Evolutionary conservation across 2,329 filamentous ascomycete genomes (phyloP), one percentile per base, ranked within the genome.

Genomic region (Tympanopsis confertula): DNA sequence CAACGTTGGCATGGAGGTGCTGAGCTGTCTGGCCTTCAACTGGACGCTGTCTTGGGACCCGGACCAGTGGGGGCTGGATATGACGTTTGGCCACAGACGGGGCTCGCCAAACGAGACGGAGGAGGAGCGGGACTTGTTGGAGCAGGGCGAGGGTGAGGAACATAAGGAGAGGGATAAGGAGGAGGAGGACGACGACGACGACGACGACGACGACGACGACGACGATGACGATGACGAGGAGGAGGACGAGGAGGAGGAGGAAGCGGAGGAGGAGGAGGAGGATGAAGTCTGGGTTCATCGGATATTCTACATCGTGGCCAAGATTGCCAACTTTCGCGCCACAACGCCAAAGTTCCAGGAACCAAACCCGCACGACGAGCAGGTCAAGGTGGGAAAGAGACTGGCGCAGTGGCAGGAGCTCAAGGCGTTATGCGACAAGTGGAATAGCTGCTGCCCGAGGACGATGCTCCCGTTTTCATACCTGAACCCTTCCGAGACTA

Each of bases 211-310:
- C 19, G 28, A 39, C 5, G 35, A 39, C 32, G 22, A 26, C n/a
- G 40, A 39, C 17, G 43, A 46, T 12, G n/a, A 13, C 14, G 17
- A 19, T 20, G 20, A 37, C 20, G 24, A 20, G 13, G 36, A 41
- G 13, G 30, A 52, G 45, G 5, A 47, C 44, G 33, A 51, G 42
- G 42, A 48, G 49, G 5, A 44, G 44, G 19, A n/a, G 5, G 26
- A 28, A 4, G 19, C n/a, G n/a, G 33, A 33, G 5, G 18, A 32
- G 49, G 61, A 62, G 5, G 63, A 66, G 5, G 65, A 70, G 33
- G 86, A 94, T 55, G 75, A 81, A 45, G 48, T 71, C 13, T 82
- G 78, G 78, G 74, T 74, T 12, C 71, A 80, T 46, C 66, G 73
- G 17, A 80, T 82, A 42, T 56, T 81, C n/a, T 82, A 78, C 50